phyloP scores from a whole-genome alignment of 176 grass and related monocot genomes.

The Oryza longistaminata region DNA sequence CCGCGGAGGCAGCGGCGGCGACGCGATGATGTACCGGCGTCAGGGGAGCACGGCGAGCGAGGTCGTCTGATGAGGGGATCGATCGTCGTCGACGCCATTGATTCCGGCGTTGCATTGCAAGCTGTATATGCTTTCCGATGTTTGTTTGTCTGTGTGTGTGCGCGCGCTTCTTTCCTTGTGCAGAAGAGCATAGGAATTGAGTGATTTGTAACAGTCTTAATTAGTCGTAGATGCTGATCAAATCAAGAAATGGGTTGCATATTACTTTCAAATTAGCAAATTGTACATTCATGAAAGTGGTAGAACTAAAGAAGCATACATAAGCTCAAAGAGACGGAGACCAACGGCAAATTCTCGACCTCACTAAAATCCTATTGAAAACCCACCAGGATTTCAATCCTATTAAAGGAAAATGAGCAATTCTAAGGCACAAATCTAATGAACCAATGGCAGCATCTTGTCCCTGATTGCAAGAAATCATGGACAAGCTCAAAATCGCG shows the following conservation, averaged over 20 bases:
- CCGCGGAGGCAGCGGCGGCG: not conserved
- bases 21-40: not conserved
- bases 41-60: conserved; percentile 10
- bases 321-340: too few species aligned
- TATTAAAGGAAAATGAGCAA: not conserved
- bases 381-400: not conserved
- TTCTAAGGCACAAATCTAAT: not conserved
- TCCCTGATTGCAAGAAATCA: not conserved
- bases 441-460: not conserved
- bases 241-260: not conserved
- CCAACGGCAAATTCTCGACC: too few species aligned
- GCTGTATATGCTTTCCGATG: not conserved
- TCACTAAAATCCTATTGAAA: too few species aligned
- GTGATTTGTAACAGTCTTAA: not conserved
- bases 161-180: not conserved
- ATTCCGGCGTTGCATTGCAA: not conserved
- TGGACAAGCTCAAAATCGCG: not conserved
- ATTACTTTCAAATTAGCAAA: not conserved
- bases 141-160: not conserved
- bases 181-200: not conserved
- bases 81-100: not conserved
- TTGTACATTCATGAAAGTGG: not conserved
- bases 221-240: not conserved
- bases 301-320: too few species aligned
- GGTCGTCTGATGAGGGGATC: conserved; percentile 5